Evolutionary conservation across 2,329 filamentous ascomycete genomes (phyloP).

Genomic region (Beauveria asiatica): DNA sequence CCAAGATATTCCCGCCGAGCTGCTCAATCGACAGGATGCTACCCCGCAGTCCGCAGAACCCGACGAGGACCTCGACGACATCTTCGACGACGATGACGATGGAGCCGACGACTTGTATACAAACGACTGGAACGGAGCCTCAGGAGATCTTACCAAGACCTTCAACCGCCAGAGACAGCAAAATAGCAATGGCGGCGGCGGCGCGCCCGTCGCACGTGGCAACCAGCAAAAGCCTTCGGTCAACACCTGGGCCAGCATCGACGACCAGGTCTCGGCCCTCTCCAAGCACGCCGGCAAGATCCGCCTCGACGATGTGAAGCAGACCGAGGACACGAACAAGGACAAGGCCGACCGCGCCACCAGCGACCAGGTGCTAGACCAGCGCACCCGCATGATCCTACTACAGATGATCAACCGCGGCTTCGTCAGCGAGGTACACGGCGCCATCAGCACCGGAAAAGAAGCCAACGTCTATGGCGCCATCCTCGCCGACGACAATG

Average conservation of each 20-base stretch:
- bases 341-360: constrained; percentile 93
- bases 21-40: constrained; percentile 22
- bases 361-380: constrained; percentile 88
- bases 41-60: constrained; percentile 13
- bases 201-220: constrained; percentile 53
- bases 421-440: constrained; percentile 83
- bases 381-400: constrained; percentile 88
- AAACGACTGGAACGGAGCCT: constrained; percentile 44
- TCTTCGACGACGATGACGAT: constrained; percentile 37
- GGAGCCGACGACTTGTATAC: constrained; percentile 57
- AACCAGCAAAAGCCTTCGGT: constrained; percentile 72
- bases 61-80: constrained; percentile 31
- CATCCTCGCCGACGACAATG: constrained; percentile 50
- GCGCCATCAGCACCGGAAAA: constrained; percentile 92
- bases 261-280: constrained; percentile 82
- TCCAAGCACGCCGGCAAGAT: constrained; percentile 82
- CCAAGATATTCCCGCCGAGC: constrained; percentile 25
- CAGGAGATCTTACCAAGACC: constrained; percentile 69
- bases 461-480: constrained; percentile 98
- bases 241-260: constrained; percentile 71
- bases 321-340: constrained; percentile 49
- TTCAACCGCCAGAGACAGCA: constrained; percentile 78
- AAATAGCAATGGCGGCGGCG: constrained; percentile 33
- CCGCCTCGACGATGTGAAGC: constrained; percentile 59
- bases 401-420: constrained; percentile 93